Base-by-base conservation (phyloP, 805 yeast species). In the Peterozyma toletana region DNA sequence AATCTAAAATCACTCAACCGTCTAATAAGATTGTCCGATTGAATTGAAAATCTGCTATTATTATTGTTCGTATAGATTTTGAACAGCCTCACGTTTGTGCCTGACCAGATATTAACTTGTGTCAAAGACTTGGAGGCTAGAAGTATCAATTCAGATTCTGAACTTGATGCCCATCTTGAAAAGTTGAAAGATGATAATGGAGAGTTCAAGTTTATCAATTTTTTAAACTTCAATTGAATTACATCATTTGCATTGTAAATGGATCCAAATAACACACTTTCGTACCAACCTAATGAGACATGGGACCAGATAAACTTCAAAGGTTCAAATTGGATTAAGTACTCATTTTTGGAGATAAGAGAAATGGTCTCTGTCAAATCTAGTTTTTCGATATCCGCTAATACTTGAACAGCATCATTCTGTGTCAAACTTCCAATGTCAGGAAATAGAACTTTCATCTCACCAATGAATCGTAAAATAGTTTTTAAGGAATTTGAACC, bases 231-330 rank as follows among this genome's bases (percentile, higher is more conserved):
- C 37, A 78, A 74, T 4, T 86, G 76, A 43, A 87, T 83, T 41
- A 69, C 57, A 14, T 73, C 68, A 46, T 64, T 60, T 41, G 53
- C 60, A 17, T 58, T 50, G 51, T 70, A 83, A 0, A 83, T 70
- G 30, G 67, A 62, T 2, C 80, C 77, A 80, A 86, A 83, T 21
- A 86, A 53, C 9, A 83, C 64, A 4, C 84, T 72, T 35, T 73
- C 69, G 59, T 86, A 86, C 95, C 95, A 86, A 0, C 89, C 90
- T 18, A 85, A 62, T 0, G 86, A 78, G 18, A 70, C 55, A 42
- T 64, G 64, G 35, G 76, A 72, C 95, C 95, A 86, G 5, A 63
- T 57, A 51, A 86, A 82, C 46, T 57, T 66, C 48, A 83, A 63
- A 3, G 72, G 66, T 40, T 66, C 70, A 48, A 77, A 68, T 2